phyloP scores from a whole-genome alignment of 2,329 filamentous ascomycete species.

The Dothidotthia symphoricarpi region DNA sequence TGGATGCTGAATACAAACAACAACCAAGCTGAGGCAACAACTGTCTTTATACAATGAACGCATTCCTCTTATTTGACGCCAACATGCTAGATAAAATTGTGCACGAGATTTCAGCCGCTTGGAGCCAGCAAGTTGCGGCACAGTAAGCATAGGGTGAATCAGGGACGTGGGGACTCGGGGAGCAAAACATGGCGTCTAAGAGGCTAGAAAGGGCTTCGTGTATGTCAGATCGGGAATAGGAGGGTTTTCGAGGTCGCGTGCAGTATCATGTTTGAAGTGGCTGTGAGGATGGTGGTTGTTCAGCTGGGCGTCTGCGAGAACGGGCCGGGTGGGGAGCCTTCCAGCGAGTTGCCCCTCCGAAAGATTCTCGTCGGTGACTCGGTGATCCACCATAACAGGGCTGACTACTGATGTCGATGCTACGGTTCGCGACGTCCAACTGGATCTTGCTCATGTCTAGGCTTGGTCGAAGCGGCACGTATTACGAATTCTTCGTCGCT shows the following conservation, averaged over 20 bases:
- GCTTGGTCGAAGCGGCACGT: no score
- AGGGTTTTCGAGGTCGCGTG: constrained; percentile 14
- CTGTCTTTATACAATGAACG: constrained; percentile 30
- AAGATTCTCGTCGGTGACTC: constrained; percentile 19
- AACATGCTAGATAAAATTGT: constrained; percentile 13
- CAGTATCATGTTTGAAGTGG: constrained; percentile 15
- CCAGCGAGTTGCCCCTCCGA: constrained; percentile 12
- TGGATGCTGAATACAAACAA: constrained; percentile 16
- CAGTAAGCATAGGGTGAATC: constrained; percentile 25
- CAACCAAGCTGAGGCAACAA: constrained; percentile 17
- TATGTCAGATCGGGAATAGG: constrained; percentile 1
- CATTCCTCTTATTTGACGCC: constrained; percentile 11
- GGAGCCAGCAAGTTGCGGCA: not conserved
- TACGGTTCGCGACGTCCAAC: not conserved
- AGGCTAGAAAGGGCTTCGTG: constrained; percentile 4
- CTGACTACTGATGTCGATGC: no score
- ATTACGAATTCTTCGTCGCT: no score
- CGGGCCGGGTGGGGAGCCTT: constrained; percentile 8
- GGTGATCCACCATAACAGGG: constrained; percentile 5
- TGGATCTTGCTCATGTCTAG: not conserved
- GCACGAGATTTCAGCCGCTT: no score
- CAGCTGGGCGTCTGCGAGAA: constrained; percentile 12
- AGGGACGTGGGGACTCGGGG: constrained; percentile 13
- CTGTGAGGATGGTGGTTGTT: constrained; percentile 10
- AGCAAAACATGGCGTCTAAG: constrained; percentile 6